Evolutionary conservation across 345 rosid species (phyloP), one percentile per base, ranked within the genome.

Genomic region (Eucalyptus regnans): DNA sequence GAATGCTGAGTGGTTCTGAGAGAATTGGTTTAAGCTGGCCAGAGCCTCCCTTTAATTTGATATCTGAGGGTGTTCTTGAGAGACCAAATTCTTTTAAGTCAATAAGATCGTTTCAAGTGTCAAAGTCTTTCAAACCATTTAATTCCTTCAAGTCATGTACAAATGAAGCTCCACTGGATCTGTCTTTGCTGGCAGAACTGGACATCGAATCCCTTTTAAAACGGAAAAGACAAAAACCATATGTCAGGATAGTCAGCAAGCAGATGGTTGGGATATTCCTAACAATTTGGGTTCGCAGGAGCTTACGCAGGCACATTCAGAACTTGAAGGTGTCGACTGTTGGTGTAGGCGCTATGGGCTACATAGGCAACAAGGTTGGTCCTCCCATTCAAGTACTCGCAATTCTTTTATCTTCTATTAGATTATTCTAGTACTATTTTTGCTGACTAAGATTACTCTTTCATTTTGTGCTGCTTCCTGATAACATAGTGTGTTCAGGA

Each of bases 321-420:
- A 96, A 96, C 89, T 87, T 97, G 87, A 94, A 93, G 92, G 98
- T 96, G 31, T 96, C 99, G 22, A 95, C 97, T 87, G 98, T 97
- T 90, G 98, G 99, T 87, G 99, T 97, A 91, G 98, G 99, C 50
- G 93, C 91, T 41, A 97, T 97, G 99, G 99, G 99, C 93, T 97
- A 95, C 93, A 97, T 97, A 84, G 99, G 99, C 88, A 97, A 97
- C 92, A 97, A 96, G 97, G 99, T 97, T 29, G 87, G 90, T 88
- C 92, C 88, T 92, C 83, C 79, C 48, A 80, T 87, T 87, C 85
- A 51, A 14, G 88, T 48, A 86, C 87, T 87, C 23, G 83, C 18
- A 31, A 46, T 80, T 87, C 58, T 87, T 50, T 12, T 44, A 52
- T 37, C 46, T 76, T 76, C 46, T 76, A 10, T 76, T 76, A 37